Percentiles rank a stretch among this genome's conserved stretches.
Conservation (phyloP, 1,139 yeast genomes). For the Yamadazyma buinensis region DNA sequence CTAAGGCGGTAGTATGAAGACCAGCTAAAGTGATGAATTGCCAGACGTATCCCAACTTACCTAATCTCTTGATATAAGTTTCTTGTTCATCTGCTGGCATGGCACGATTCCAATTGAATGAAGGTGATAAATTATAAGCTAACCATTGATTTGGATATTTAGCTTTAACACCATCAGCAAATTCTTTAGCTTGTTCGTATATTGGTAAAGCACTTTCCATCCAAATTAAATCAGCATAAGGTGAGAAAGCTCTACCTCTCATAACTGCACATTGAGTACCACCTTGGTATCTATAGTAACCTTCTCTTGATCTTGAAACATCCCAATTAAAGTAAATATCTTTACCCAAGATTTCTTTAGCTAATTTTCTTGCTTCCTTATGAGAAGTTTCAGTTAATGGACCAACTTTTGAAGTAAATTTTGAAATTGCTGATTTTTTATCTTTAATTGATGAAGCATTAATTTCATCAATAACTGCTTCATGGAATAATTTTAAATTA, state of each 20-base stretch:
- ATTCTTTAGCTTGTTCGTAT: slow-evolving; percentile 89
- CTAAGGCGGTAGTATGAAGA: slow-evolving; percentile 92
- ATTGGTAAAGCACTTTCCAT: slow-evolving; percentile 98
- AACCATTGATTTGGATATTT: slow-evolving; percentile 89
- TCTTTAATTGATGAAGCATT: slow-evolving; percentile 56
- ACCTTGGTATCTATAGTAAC: slow-evolving; percentile 93
- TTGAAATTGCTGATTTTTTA: slow-evolving; percentile 61
- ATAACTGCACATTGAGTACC: slow-evolving; percentile 97
- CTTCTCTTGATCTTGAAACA: slow-evolving; percentile 92
- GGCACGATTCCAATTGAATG: slow-evolving; percentile 97
- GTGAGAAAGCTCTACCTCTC: slow-evolving; percentile 95
- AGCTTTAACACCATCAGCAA: slow-evolving; percentile 85
- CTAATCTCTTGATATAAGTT: slow-evolving; percentile 85
- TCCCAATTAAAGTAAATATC: slow-evolving; percentile 96
- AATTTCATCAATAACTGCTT: slow-evolving; percentile 86
- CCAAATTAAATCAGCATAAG: slow-evolving; percentile 96
- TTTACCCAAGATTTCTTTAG: slow-evolving; percentile 73
- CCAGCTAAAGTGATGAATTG: slow-evolving; percentile 98
- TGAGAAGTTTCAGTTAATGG: slow-evolving; percentile 76
- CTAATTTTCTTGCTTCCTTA: slow-evolving; percentile 76
- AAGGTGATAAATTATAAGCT: slow-evolving; percentile 93
- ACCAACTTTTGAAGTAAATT: slow-evolving; percentile 66
- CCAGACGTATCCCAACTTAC: slow-evolving; percentile 92
- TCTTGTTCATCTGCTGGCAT: slow-evolving; percentile 86
- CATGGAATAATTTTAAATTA: slow-evolving; percentile 82